These are phyloP conservation scores for Geosmithia putterillii DNA, from an alignment of 2,329 filamentous ascomycete genomes.

Conservation along the genomic window DNA sequence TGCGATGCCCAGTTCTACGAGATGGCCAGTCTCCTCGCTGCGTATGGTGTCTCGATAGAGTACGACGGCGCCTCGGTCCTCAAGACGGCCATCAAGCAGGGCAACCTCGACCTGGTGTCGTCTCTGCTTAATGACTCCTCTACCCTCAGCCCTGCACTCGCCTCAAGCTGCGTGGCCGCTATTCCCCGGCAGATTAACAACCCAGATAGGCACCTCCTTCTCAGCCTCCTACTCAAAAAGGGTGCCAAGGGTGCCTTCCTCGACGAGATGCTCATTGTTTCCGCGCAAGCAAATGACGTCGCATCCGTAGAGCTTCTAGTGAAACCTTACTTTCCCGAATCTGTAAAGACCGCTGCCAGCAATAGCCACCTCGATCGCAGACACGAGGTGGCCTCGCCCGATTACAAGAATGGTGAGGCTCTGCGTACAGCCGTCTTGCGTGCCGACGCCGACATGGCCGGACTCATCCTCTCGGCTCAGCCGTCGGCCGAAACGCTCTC, in stretches of 20 bases:
- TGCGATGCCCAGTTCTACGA: slow-evolving; percentile 37
- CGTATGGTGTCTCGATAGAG: slow-evolving; percentile 41
- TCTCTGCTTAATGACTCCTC: slow-evolving; percentile 33
- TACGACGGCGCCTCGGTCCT: slow-evolving; percentile 37
- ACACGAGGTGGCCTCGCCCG: slow-evolving; percentile 38
- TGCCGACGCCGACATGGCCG: slow-evolving; percentile 29
- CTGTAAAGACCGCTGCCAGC: background rate
- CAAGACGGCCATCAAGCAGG: slow-evolving; percentile 30
- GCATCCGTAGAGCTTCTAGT: slow-evolving; percentile 36
- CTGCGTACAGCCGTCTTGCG: slow-evolving; percentile 34
- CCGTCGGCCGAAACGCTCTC: slow-evolving; percentile 34
- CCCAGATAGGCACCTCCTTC: slow-evolving; percentile 30
- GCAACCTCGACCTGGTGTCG: slow-evolving; percentile 31
- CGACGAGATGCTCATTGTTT: slow-evolving; percentile 37
- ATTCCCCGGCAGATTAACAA: slow-evolving; percentile 33
- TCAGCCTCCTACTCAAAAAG: slow-evolving; percentile 33
- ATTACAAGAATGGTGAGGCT: slow-evolving; percentile 38
- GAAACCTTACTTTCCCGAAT: slow-evolving; percentile 29
- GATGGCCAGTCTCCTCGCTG: slow-evolving; percentile 40
- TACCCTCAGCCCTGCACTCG: slow-evolving; percentile 27
- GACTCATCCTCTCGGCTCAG: slow-evolving; percentile 30
- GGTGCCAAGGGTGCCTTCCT: slow-evolving; percentile 35
- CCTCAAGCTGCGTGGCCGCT: slow-evolving; percentile 35
- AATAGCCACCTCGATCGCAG: slow-evolving; percentile 7
- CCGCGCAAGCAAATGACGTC: slow-evolving; percentile 32